Conservation (phyloP, 805 yeast species). For the Blastobotrys muscicola region DNA sequence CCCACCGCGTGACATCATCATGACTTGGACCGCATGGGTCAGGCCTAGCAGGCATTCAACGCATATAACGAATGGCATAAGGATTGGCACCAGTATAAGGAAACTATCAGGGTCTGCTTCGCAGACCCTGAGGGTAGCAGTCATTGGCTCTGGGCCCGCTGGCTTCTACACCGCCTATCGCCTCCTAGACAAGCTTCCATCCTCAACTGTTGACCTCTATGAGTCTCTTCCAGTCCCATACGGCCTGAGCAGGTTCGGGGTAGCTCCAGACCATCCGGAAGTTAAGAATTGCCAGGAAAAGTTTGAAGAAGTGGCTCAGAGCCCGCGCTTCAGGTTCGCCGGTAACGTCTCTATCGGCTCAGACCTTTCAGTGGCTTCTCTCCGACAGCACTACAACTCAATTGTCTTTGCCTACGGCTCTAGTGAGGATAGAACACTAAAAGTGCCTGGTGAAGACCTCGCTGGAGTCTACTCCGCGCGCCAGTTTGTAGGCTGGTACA, state of each 20-base stretch:
- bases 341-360: slow-evolving; percentile 69
- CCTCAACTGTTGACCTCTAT: slow-evolving; percentile 56
- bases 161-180: slow-evolving; percentile 86
- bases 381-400: slow-evolving; percentile 55
- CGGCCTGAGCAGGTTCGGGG: slow-evolving; percentile 88
- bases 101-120: too few relatives aligned
- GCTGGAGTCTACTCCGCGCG: slow-evolving; percentile 73
- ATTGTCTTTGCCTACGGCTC: slow-evolving; percentile 79
- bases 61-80: too few relatives aligned
- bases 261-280: slow-evolving; percentile 99
- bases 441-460: slow-evolving; percentile 47
- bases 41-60: background rate
- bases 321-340: slow-evolving; percentile 41
- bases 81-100: too few relatives aligned
- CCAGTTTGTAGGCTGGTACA: slow-evolving; percentile 92
- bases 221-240: slow-evolving; percentile 84
- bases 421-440: slow-evolving; percentile 41
- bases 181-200: slow-evolving; percentile 42
- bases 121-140: slow-evolving; percentile 40
- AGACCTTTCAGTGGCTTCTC: slow-evolving; percentile 42
- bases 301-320: slow-evolving; percentile 41
- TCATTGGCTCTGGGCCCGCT: slow-evolving; percentile 94
- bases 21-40: too few relatives aligned
- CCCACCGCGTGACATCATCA: too few relatives aligned
- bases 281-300: slow-evolving; percentile 68